Conservation (phyloP, 208 protist genomes). For the Wallacemonas rigidus region DNA sequence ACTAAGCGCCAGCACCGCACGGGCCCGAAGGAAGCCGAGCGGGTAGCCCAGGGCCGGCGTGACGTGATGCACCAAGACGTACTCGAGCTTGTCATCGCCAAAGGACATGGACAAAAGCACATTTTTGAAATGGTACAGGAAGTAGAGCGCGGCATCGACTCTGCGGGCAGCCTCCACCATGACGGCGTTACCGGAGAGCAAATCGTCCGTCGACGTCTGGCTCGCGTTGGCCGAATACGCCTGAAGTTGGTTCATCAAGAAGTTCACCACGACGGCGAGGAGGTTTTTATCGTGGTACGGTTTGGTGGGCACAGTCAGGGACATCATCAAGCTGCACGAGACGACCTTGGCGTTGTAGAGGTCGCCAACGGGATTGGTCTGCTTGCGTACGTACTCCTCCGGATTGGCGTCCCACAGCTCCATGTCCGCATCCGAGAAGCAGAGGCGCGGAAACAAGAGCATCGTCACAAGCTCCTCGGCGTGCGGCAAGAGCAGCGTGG, state of each 20-base stretch:
- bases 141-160: conserved; percentile 75
- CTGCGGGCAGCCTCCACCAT: conserved; percentile 56
- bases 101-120: conserved; percentile 51
- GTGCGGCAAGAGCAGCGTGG: conserved; percentile 49
- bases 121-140: conserved; percentile 74
- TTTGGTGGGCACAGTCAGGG: conserved; percentile 53
- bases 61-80: conserved; percentile 71
- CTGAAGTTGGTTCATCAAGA: conserved; percentile 74
- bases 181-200: conserved; percentile 24
- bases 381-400: conserved; percentile 90
- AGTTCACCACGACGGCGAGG: conserved; percentile 65
- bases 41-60: conserved; percentile 66
- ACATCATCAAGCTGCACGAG: conserved; percentile 69
- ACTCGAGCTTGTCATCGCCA: conserved; percentile 81
- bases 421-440: conserved; percentile 77
- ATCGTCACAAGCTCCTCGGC: conserved; percentile 71
- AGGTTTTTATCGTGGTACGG: conserved; percentile 69
- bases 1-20: conserved; percentile 77
- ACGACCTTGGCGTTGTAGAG: conserved; percentile 83
- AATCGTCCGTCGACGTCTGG: conserved; percentile 33
- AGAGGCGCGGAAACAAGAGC: conserved; percentile 89
- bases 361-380: conserved; percentile 75
- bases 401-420: conserved; percentile 91
- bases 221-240: conserved; percentile 33
- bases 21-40: conserved; percentile 84